Evolutionary conservation across 345 rosid genomes (phyloP).

Genomic region (Melaleuca quinquenervia): DNA sequence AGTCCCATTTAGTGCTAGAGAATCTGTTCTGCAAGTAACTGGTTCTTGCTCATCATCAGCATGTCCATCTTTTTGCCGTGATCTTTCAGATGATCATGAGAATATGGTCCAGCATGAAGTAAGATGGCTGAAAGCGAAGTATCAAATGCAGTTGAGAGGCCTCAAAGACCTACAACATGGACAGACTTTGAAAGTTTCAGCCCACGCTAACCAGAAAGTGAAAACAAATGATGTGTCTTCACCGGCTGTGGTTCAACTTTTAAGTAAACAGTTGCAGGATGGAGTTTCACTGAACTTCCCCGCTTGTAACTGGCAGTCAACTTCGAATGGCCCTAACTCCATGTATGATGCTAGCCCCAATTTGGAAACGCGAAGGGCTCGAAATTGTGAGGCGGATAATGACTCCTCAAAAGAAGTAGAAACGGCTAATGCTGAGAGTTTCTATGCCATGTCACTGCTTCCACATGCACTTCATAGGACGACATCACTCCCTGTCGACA

Average conservation of each 20-base stretch:
- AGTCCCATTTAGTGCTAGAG: slow-evolving; percentile 8
- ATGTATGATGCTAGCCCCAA: slow-evolving; percentile 2
- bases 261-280: not conserved
- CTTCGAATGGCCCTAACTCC: slow-evolving; percentile 3
- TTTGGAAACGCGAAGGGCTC: slow-evolving; percentile 17
- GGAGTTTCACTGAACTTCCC: not conserved
- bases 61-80: slow-evolving; percentile 8
- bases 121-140: slow-evolving; percentile 64
- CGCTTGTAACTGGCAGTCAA: slow-evolving; percentile 1
- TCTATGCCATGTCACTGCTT: slow-evolving; percentile 11
- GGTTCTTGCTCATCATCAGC: slow-evolving; percentile 26
- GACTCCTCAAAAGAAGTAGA: slow-evolving; percentile 8
- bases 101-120: slow-evolving; percentile 37
- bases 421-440: slow-evolving; percentile 14
- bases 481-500: slow-evolving; percentile 63
- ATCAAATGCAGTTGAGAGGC: slow-evolving; percentile 43
- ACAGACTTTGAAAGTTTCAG: slow-evolving; percentile 1
- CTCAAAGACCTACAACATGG: slow-evolving; percentile 41
- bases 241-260: not conserved
- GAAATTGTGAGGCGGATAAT: slow-evolving; percentile 8
- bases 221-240: not conserved
- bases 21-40: slow-evolving; percentile 9
- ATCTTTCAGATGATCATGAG: slow-evolving; percentile 23
- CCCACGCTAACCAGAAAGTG: not conserved
- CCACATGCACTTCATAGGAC: slow-evolving; percentile 47